Evolutionary conservation across 208 protist species (phyloP).

Genomic region (Phytomonas francai): DNA sequence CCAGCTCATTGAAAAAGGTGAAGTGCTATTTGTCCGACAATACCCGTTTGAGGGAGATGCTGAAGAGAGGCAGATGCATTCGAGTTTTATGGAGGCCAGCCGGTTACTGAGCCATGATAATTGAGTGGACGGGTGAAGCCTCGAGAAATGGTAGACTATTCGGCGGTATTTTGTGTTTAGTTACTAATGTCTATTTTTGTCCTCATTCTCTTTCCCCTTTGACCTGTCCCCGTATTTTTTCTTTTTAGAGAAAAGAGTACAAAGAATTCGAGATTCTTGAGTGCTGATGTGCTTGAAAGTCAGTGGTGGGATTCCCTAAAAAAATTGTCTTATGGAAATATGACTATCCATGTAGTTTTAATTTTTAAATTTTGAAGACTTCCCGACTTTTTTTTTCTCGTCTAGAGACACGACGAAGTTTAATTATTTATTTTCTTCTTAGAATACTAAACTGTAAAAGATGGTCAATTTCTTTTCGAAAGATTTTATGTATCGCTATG

Average conservation of each 20-base stretch:
- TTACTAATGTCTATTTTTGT: conserved; percentile 1
- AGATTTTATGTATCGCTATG: conserved; percentile 58
- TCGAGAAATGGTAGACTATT: not conserved
- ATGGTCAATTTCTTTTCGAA: conserved; percentile 35
- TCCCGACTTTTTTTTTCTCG: not conserved
- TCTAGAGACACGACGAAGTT: not conserved
- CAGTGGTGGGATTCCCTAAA: not conserved
- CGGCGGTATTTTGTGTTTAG: not conserved
- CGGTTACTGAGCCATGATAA: conserved; percentile 31
- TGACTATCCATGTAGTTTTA: not conserved
- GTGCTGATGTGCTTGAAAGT: not conserved
- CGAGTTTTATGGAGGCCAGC: conserved; percentile 66
- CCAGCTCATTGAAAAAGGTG: conserved; percentile 41
- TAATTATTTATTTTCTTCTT: conserved; percentile 11
- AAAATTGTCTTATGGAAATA: conserved; percentile 8
- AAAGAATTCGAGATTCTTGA: conserved; percentile 5
- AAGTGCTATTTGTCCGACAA: conserved; percentile 65
- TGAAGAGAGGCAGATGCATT: conserved; percentile 39
- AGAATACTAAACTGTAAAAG: conserved; percentile 13
- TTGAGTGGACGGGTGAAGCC: not conserved
- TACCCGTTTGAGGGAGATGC: conserved; percentile 37
- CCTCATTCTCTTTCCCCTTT: not conserved
- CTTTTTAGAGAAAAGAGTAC: conserved; percentile 10
- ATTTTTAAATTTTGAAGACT: conserved; percentile 3
- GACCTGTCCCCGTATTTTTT: not conserved